A percentile compares a stretch with the other conserved stretches of the same genome.
phyloP scores from a whole-genome alignment of 2,329 filamentous ascomycete genomes.

The Thermothelomyces thermophilus region DNA sequence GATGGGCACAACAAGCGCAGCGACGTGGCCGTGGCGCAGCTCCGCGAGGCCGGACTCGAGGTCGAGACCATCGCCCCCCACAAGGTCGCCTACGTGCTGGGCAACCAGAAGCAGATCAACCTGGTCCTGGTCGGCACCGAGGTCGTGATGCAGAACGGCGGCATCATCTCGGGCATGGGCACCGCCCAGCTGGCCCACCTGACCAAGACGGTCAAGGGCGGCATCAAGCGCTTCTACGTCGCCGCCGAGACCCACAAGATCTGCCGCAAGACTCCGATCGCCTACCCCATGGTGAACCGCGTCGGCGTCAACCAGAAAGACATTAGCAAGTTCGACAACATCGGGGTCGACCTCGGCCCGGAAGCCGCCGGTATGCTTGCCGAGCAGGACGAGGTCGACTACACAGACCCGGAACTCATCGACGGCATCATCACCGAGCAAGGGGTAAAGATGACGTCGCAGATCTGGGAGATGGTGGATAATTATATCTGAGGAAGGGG shows the following conservation, averaged over 20 bases:
- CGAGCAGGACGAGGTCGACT: constrained; percentile 58
- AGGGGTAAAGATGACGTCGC: constrained; percentile 57
- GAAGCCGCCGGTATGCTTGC: constrained; percentile 28
- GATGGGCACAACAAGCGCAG: constrained; percentile 54
- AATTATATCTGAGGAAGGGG: constrained; percentile 17
- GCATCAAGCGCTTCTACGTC: constrained; percentile 65
- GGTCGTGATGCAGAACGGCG: constrained; percentile 89
- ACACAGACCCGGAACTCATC: constrained; percentile 64
- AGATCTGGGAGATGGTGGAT: constrained; percentile 26
- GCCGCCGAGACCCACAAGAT: constrained; percentile 97
- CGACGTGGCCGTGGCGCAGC: constrained; percentile 59
- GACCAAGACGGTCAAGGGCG: constrained; percentile 53
- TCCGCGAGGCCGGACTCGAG: constrained; percentile 68
- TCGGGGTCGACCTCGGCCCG: constrained; percentile 11
- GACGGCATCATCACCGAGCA: constrained; percentile 70
- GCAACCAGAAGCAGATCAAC: constrained; percentile 59
- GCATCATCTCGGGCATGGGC: constrained; percentile 82
- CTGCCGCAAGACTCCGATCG: constrained; percentile 75
- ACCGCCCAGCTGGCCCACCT: constrained; percentile 79
- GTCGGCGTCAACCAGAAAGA: constrained; percentile 65
- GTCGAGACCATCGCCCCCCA: constrained; percentile 75
- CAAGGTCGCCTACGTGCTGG: constrained; percentile 71
- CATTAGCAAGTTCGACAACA: constrained; percentile 21
- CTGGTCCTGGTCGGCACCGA: constrained; percentile 65
- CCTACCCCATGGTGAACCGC: constrained; percentile 62